phyloP scores from a whole-genome alignment of 345 rosid species.

The Gynandropsis gynandra region DNA sequence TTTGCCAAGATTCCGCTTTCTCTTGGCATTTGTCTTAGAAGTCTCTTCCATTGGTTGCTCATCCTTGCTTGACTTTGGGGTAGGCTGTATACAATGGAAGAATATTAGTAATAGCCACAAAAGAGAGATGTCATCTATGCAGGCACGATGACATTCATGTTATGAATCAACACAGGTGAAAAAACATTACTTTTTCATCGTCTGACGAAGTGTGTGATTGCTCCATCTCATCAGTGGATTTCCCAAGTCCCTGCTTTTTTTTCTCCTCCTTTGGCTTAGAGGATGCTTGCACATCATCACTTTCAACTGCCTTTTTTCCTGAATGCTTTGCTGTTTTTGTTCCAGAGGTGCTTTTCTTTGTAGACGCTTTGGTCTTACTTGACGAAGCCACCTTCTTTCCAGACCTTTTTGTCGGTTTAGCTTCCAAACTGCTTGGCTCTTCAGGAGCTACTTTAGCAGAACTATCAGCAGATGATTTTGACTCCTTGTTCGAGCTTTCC shows the following conservation, averaged over 20 bases:
- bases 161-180: conserved; percentile 8
- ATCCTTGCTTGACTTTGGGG: conserved; percentile 39
- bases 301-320: conserved; percentile 44
- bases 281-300: conserved; percentile 44
- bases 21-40: conserved; percentile 50
- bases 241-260: conserved; percentile 44
- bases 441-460: conserved; percentile 40
- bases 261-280: conserved; percentile 41
- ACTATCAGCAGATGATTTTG: conserved; percentile 32
- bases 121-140: conserved; percentile 1
- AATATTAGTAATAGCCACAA: conserved; percentile 12
- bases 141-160: conserved; percentile 3
- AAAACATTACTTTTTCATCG: conserved; percentile 44
- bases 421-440: conserved; percentile 44
- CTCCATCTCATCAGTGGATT: conserved; percentile 38
- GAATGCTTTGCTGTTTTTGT: conserved; percentile 37
- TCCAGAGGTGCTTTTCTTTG: conserved; percentile 35
- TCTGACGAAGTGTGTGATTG: conserved; percentile 32
- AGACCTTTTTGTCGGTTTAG: conserved; percentile 32
- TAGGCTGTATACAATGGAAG: conserved; percentile 31
- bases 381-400: conserved; percentile 40
- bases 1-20: conserved; percentile 48
- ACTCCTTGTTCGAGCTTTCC: conserved; percentile 37
- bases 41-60: conserved; percentile 43
- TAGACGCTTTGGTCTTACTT: conserved; percentile 32